Evolutionary conservation across 192 early-diverging fungal species (phyloP).

Genomic region (Umbelopsis sp.): DNA sequence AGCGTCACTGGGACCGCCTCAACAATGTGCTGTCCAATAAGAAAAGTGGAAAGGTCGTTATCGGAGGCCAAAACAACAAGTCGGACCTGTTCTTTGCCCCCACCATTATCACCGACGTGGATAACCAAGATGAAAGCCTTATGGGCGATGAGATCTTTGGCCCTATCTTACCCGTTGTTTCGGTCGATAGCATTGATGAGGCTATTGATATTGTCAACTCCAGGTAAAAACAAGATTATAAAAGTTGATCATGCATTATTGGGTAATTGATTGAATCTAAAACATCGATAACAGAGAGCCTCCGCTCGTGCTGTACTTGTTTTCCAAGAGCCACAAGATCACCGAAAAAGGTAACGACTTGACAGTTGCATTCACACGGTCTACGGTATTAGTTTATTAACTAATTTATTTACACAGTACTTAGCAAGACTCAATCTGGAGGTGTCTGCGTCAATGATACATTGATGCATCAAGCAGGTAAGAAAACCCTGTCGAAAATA

Average conservation of each 20-base stretch:
- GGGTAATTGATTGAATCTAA: not conserved
- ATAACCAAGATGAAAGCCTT: slow-evolving; percentile 50
- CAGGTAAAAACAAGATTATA: slow-evolving; percentile 23
- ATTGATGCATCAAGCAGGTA: slow-evolving; percentile 69
- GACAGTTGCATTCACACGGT: slow-evolving; percentile 14
- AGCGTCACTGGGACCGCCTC: slow-evolving; percentile 67
- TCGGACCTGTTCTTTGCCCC: slow-evolving; percentile 77
- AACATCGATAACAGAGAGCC: slow-evolving; percentile 48
- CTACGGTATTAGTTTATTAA: not conserved
- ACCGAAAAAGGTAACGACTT: slow-evolving; percentile 52
- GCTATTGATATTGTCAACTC: slow-evolving; percentile 65
- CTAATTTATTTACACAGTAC: slow-evolving; percentile 39
- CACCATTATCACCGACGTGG: slow-evolving; percentile 78
- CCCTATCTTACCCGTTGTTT: slow-evolving; percentile 83
- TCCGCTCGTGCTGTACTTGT: slow-evolving; percentile 84
- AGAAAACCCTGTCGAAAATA: not conserved
- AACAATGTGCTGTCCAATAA: slow-evolving; percentile 47
- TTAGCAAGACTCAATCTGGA: slow-evolving; percentile 76
- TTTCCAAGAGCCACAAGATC: slow-evolving; percentile 52
- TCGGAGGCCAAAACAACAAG: slow-evolving; percentile 65
- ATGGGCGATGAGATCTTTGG: slow-evolving; percentile 94
- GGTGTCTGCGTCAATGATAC: slow-evolving; percentile 80
- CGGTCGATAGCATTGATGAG: slow-evolving; percentile 63
- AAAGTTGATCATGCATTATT: not conserved
- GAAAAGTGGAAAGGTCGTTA: slow-evolving; percentile 53